Percentiles rank a stretch among this genome's conserved stretches.
Conservation (phyloP, 2,329 filamentous ascomycete genomes). For the Colletotrichum lindemuthianum region DNA sequence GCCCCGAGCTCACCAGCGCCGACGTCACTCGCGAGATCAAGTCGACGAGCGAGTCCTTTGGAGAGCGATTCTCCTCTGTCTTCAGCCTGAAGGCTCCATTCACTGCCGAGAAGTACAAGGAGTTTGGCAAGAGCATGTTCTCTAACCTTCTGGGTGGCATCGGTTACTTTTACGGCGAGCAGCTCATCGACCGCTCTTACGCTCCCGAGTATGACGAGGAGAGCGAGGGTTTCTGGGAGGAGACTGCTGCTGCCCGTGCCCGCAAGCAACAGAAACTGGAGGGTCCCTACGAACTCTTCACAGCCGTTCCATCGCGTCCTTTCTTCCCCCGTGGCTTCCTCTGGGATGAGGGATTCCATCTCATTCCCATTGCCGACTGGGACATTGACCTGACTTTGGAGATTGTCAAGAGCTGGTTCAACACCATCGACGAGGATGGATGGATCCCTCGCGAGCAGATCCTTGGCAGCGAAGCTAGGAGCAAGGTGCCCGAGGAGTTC, state of each 20-base stretch:
- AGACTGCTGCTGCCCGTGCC: constrained; percentile 81
- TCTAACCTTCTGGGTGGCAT: constrained; percentile 95
- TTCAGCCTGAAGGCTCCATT: constrained; percentile 83
- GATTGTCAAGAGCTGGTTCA: constrained; percentile 95
- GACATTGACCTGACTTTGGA: constrained; percentile 88
- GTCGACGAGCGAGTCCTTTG: constrained; percentile 73
- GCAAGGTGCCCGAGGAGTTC: constrained; percentile 93
- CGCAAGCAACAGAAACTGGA: constrained; percentile 76
- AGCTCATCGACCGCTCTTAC: constrained; percentile 89
- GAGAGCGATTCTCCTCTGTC: constrained; percentile 76
- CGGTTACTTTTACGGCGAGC: constrained; percentile 92
- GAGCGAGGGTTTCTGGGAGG: constrained; percentile 95
- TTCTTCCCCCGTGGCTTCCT: constrained; percentile 98
- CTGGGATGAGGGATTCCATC: constrained; percentile 98
- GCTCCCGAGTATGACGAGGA: constrained; percentile 95
- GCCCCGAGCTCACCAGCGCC: constrained; percentile 63
- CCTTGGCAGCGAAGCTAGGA: constrained; percentile 87
- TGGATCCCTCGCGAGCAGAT: constrained; percentile 99
- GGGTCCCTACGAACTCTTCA: constrained; percentile 89
- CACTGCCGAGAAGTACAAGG: constrained; percentile 74
- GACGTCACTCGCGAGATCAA: constrained; percentile 78
- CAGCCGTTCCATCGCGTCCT: constrained; percentile 88
- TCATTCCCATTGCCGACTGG: constrained; percentile 92
- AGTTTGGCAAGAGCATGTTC: constrained; percentile 89
- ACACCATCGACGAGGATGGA: constrained; percentile 93